Evolutionary conservation across 1,284 basidiomycete species (phyloP), one percentile per base, ranked within the genome.

Genomic region (Tilletiopsis washingtonensis): DNA sequence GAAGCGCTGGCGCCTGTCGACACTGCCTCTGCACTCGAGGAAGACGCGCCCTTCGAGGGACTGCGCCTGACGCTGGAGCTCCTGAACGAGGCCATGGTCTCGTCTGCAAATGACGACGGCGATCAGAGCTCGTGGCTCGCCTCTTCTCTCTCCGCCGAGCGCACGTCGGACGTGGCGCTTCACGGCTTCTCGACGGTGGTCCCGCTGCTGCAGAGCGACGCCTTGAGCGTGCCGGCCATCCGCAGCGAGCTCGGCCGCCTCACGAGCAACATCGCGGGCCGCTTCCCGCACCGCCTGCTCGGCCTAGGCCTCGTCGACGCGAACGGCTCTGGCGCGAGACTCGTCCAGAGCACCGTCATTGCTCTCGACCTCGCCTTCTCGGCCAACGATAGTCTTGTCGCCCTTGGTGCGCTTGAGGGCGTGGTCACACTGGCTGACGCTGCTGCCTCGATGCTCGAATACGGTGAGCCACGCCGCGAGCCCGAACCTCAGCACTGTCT

Each of bases 1-100:
- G n/a, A n/a, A n/a, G n/a, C n/a, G n/a, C n/a, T n/a, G n/a, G n/a
- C n/a, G n/a, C n/a, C n/a, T n/a, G n/a, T n/a, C 3, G 53, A 55
- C 19, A 48, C 43, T 2, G 59, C 49, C 0, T 49, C 51, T 26
- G 53, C 62, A 20, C 29, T 64, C 43, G 63, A 66, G 21, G 63
- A 65, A 24, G 61, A 65, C 19, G 48, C 50, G 24, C 63, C 63
- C 19, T 65, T 56, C 45, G 63, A 65, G 38, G 63, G 61, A 0
- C 32, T 65, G 14, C 56, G 55, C 36, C 37, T 65, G 26, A 37
- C 58, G 3, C 37, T 59, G 17, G 63, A 65, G 48, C 40, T 57
- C 15, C 46, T 66, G 2, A 36, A 20, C 11, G 63, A 61, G 47
- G 36, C 64, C 11, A 44, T 55, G 0, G 56, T 57, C 1, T 53